A percentile compares a stretch with the other conserved stretches of the same genome.
Evolutionary conservation across 768 basidiomycete species (phyloP).

Genomic region (Mycena latifolia): DNA sequence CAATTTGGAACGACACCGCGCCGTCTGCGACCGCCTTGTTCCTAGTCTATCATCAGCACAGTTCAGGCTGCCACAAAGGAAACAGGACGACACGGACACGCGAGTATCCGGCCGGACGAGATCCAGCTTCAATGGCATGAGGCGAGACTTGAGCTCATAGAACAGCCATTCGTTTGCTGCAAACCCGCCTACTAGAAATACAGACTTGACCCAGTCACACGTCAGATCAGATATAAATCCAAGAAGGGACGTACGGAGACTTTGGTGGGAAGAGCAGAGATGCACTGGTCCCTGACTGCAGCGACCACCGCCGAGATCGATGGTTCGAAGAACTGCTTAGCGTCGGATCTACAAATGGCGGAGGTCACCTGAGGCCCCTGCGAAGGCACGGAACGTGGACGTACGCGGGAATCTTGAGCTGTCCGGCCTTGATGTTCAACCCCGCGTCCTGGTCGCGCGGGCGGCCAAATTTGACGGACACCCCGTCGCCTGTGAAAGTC

Average conservation of each 20-base stretch:
- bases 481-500: slow-evolving; percentile 54
- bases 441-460: slow-evolving; percentile 53
- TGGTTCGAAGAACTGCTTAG: slow-evolving; percentile 58
- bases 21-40: slow-evolving; percentile 35
- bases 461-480: slow-evolving; percentile 61
- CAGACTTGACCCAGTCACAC: slow-evolving; percentile 41
- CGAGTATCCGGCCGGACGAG: slow-evolving; percentile 59
- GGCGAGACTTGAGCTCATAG: slow-evolving; percentile 49
- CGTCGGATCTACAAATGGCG: slow-evolving; percentile 51
- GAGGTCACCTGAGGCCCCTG: neutral
- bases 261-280: slow-evolving; percentile 39
- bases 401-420: slow-evolving; percentile 57
- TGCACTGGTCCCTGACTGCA: slow-evolving; percentile 48
- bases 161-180: slow-evolving; percentile 65
- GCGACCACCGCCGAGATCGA: slow-evolving; percentile 52
- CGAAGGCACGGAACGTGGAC: neutral
- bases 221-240: neutral
- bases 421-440: slow-evolving; percentile 58
- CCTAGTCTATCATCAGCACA: slow-evolving; percentile 1
- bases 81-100: slow-evolving; percentile 53
- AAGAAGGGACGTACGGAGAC: slow-evolving; percentile 44
- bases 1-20: slow-evolving; percentile 32
- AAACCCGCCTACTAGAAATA: slow-evolving; percentile 68
- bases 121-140: slow-evolving; percentile 48
- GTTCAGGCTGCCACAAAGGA: neutral